Base-by-base conservation (phyloP, 306 rosid species). In the Fragaria iinumae region DNA sequence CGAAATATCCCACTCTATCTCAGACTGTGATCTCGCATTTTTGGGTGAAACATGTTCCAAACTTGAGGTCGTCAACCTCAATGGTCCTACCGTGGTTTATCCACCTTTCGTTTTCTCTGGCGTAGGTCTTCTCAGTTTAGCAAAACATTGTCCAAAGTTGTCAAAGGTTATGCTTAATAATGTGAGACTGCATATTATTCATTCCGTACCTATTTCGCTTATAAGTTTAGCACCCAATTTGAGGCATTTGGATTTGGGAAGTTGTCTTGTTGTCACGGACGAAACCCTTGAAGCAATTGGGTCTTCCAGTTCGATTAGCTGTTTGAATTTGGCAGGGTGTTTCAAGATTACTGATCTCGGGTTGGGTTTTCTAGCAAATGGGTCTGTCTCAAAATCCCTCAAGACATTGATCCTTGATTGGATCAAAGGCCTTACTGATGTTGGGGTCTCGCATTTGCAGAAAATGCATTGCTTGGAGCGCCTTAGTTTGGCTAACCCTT, bases 311-410 rank as follows among this genome's bases (percentile, higher is more conserved):
- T 77, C 65, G 21, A 55, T 84, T 6, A 13, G 52, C 5, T 9
- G 36, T 56, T 80, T 84, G 80, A 80, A 71, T 75, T n/a, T 80
- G 69, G 63, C 62, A 56, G 65, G 78, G 6, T 84, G 84, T 60
- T 3, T 1, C 47, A 29, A 47, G 64, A 70, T 80, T 44, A 84
- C 84, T 20, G 78, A 84, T 77, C 45, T 18, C 11, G 84, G 80
- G 11, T 63, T 84, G 39, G 38, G 41, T 41, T 77, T 23, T 55
- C 47, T 80, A 34, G 78, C 76, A 18, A 77, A 21, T 14, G 68
- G 66, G 38, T 5, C 18, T 25, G 1, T 25, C 66, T 60, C 66
- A 6, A 60, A 60, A 25, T 11, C 18, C 3, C 36, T 57, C 16
- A 47, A 12, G 34, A 57, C 34, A 9, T 23, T 23, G 64, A 11